These are phyloP conservation scores for Hypholoma fasciculare DNA, from an alignment of 768 basidiomycete genomes.

Conservation along the genomic window DNA sequence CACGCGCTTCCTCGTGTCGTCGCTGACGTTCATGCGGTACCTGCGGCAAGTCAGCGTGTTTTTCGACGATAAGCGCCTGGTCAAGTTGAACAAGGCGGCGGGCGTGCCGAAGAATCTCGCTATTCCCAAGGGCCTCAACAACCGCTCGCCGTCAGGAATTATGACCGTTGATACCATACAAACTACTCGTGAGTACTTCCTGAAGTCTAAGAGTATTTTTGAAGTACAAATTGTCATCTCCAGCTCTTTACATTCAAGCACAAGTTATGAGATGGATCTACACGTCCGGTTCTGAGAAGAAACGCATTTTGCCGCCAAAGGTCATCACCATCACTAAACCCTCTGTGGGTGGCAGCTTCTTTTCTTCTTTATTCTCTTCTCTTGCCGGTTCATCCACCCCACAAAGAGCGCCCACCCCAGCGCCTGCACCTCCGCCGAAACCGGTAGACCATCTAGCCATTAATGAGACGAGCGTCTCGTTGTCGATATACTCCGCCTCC, in stretches of 20 bases:
- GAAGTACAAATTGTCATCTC: too few species aligned
- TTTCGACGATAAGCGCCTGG: constrained; percentile 76
- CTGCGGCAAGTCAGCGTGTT: constrained; percentile 77
- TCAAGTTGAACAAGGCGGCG: constrained; percentile 61
- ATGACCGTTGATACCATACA: constrained; percentile 74
- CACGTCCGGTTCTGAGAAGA: constrained; percentile 62
- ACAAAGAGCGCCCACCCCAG: constrained; percentile 33
- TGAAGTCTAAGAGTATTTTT: too few species aligned
- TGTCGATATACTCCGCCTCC: constrained; percentile 68
- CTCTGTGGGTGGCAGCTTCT: constrained; percentile 39
- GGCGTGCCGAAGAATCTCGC: constrained; percentile 51
- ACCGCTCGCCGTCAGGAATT: constrained; percentile 52
- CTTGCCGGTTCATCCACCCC: constrained; percentile 36
- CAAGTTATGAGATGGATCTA: constrained; percentile 83
- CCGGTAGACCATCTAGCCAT: constrained; percentile 37
- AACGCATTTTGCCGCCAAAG: constrained; percentile 27
- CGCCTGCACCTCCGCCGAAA: constrained; percentile 32
- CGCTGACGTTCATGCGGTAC: constrained; percentile 89
- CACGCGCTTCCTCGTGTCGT: constrained; percentile 85
- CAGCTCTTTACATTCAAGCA: constrained; percentile 77
- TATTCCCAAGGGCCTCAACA: constrained; percentile 57
- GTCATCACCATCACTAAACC: constrained; percentile 32
- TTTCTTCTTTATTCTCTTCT: constrained; percentile 45
- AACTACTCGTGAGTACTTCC: constrained; percentile 61
- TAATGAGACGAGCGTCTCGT: constrained; percentile 53